phyloP scores from a whole-genome alignment of 148 eudicot genomes.

The Oxyria digyna region DNA sequence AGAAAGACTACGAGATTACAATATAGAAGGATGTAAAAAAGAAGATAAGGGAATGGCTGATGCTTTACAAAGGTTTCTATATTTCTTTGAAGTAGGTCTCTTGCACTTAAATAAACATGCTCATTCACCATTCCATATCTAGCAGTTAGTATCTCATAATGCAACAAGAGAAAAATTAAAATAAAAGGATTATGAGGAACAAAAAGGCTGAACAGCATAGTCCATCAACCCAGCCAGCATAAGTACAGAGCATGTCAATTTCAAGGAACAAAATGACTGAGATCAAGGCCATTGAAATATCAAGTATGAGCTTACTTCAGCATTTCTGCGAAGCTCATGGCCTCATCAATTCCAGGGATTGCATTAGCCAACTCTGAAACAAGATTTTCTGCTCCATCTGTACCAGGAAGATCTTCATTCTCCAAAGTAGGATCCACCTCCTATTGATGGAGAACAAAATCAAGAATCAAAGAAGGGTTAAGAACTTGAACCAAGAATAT shows the following conservation, averaged over 20 bases:
- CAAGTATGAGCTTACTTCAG: constrained; percentile 49
- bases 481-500: neutral
- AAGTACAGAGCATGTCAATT: neutral
- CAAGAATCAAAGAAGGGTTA: neutral
- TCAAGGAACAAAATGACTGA: neutral
- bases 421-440: constrained; percentile 94
- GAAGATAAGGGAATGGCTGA: neutral
- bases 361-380: constrained; percentile 87
- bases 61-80: neutral
- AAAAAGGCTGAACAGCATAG: neutral
- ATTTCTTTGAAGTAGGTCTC: neutral
- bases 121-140: neutral
- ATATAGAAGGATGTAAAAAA: neutral
- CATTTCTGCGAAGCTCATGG: constrained; percentile 99
- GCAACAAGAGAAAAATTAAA: neutral
- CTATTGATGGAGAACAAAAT: constrained; percentile 19
- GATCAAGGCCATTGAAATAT: neutral
- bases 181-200: neutral
- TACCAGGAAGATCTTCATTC: constrained; percentile 48
- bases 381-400: constrained; percentile 62
- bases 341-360: constrained; percentile 97
- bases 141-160: neutral
- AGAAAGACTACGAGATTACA: neutral
- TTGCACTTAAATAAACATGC: neutral
- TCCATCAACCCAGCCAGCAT: neutral